These are phyloP conservation scores for Middelhovenomyces tepae DNA, from an alignment of 805 yeast species.

Conservation along the genomic window DNA sequence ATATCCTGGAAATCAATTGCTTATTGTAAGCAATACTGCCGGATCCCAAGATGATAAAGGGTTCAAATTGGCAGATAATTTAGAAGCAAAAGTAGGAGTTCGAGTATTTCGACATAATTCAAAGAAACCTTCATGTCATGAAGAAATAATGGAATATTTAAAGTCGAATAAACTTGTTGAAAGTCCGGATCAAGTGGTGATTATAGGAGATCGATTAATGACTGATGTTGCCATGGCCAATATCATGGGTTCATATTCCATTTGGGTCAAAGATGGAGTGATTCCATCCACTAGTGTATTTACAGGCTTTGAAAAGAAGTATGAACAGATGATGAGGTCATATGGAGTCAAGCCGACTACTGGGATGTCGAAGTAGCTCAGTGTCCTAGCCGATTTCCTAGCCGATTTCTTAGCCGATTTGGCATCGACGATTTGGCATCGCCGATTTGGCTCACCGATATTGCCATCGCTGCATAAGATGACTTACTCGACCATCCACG, in stretches of 20 bases:
- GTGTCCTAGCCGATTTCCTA: no score
- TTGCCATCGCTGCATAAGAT: no score
- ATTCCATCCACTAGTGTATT: slow-evolving; percentile 15
- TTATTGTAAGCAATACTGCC: slow-evolving; percentile 87
- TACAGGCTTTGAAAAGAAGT: slow-evolving; percentile 12
- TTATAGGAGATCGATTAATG: slow-evolving; percentile 84
- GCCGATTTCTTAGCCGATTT: no score
- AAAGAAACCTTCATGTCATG: slow-evolving; percentile 35
- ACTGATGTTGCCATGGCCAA: slow-evolving; percentile 95
- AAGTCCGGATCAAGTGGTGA: slow-evolving; percentile 58
- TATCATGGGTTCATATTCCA: slow-evolving; percentile 76
- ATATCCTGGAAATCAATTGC: slow-evolving; percentile 55
- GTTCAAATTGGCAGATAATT: slow-evolving; percentile 47
- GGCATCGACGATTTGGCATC: no score
- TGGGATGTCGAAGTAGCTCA: no score
- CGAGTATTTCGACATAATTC: slow-evolving; percentile 26
- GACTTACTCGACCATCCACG: no score
- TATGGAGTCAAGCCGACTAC: no score
- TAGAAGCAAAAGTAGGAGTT: slow-evolving; percentile 47
- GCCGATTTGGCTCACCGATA: no score
- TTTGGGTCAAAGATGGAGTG: slow-evolving; percentile 82
- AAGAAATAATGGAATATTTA: slow-evolving; percentile 59
- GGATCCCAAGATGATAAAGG: slow-evolving; percentile 72
- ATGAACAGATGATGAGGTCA: slow-evolving; percentile 1
- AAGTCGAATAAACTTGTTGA: slow-evolving; percentile 36